Base-by-base conservation (phyloP, 371 early-diverging fungal species). In the Mucor sp. region DNA sequence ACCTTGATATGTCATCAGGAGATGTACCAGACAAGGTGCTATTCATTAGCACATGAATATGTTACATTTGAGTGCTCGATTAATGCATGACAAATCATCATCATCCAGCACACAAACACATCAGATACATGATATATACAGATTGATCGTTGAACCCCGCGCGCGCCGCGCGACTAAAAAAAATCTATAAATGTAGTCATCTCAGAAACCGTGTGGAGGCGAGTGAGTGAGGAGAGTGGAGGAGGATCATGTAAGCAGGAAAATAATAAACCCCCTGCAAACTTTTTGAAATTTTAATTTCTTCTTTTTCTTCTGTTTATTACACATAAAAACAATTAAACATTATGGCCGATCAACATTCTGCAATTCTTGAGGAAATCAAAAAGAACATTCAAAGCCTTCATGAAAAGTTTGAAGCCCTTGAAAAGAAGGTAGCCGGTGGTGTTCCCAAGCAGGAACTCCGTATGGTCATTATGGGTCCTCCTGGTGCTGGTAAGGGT, bases 401-500 rank as follows among this genome's bases (percentile, higher is more conserved):
- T 37, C 84, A 84, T 53, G 76, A 75, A 32, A 78, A 80, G 60
- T 81, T 84, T 60, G 84, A 81, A 58, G 71, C 74, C 35, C 80
- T 84, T 60, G 84, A 84, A 60, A 78, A 84, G 71, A 78, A 84
- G 77, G 76, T 84, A 11, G 71, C 70, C 32, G 75, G 72, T 12
- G 78, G 78, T 50, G 61, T 77, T 35, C 80, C 80, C 59, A 78
- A 78, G 69, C 64, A 79, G 60, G 72, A 74, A 61, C 85, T 93
- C 55, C 91, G 94, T 78, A 92, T 92, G 95, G 91, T 98, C 82
- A 90, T 98, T 84, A 94, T 98, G 92, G 99, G 99, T 60, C 97
- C 99, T 55, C 99, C 98, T 65, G 95, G 95, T 76, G 91, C 97
- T 56, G 98, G 97, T 90, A 99, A 99, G 89, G 99, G 99, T 44